Conservation (phyloP, 768 basidiomycete genomes). For the Rhizopogon roseolus region DNA sequence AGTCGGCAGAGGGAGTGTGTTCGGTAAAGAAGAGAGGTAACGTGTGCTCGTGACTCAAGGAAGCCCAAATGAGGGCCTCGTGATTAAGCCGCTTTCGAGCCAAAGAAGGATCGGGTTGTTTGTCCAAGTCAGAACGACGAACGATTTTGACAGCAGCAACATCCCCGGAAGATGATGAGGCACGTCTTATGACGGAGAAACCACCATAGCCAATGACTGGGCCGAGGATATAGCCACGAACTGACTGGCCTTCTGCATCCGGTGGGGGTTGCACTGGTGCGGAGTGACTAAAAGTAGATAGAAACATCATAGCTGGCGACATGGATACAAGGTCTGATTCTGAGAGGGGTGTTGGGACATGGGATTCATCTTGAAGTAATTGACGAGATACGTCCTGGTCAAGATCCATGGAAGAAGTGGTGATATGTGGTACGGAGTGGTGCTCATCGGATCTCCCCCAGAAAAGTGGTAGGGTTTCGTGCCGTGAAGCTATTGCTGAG, state of each 20-base stretch:
- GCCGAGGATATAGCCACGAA: slow-evolving; percentile 75
- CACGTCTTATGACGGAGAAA: slow-evolving; percentile 76
- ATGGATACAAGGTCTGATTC: slow-evolving; percentile 16
- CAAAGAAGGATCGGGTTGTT: slow-evolving; percentile 42
- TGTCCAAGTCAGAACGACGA: slow-evolving; percentile 49
- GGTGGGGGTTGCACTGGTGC: slow-evolving; percentile 32
- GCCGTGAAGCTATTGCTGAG: slow-evolving; percentile 1
- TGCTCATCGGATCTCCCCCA: slow-evolving; percentile 9
- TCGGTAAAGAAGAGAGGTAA: slow-evolving; percentile 73
- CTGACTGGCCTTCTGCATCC: slow-evolving; percentile 62
- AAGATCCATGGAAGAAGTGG: slow-evolving; percentile 21
- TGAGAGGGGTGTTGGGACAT: slow-evolving; percentile 1
- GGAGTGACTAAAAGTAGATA: slow-evolving; percentile 55
- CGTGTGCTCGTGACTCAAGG: slow-evolving; percentile 79
- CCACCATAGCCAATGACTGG: slow-evolving; percentile 74
- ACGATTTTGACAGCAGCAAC: slow-evolving; percentile 85
- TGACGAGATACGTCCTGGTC: slow-evolving; percentile 19
- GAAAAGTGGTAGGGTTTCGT: slow-evolving; percentile 6
- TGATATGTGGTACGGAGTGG: background rate
- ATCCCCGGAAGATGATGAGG: slow-evolving; percentile 56
- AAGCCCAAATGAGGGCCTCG: slow-evolving; percentile 70
- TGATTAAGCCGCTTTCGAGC: slow-evolving; percentile 57
- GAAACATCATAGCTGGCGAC: slow-evolving; percentile 74
- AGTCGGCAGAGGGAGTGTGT: slow-evolving; percentile 61
- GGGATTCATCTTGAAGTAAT: slow-evolving; percentile 6